These are phyloP conservation scores for Teunomyces barrocoloradensis DNA, from an alignment of 805 yeast species.

Conservation along the genomic window DNA sequence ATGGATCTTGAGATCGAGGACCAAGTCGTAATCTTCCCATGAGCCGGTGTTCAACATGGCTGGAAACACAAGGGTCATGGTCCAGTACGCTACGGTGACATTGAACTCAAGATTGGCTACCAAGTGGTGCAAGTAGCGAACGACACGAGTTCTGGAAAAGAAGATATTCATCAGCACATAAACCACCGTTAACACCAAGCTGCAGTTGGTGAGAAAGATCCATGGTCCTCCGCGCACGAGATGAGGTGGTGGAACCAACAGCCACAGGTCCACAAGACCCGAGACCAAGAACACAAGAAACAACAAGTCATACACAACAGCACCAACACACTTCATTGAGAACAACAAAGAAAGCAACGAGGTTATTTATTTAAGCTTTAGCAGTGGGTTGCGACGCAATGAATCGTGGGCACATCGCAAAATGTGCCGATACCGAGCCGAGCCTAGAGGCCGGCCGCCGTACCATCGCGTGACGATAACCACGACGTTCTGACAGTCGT, in stretches of 20 bases:
- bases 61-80: slow-evolving; percentile 15
- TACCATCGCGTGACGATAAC: slow-evolving; percentile 80
- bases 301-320: neutral
- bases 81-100: slow-evolving; percentile 24
- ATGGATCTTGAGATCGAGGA: slow-evolving; percentile 23
- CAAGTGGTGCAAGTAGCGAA: slow-evolving; percentile 8
- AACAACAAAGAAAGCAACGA: neutral
- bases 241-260: slow-evolving; percentile 17
- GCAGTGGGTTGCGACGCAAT: slow-evolving; percentile 18
- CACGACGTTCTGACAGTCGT: slow-evolving; percentile 50
- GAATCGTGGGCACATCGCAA: slow-evolving; percentile 55
- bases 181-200: slow-evolving; percentile 10
- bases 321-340: neutral
- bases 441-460: slow-evolving; percentile 74
- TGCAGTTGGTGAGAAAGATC: slow-evolving; percentile 25
- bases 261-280: slow-evolving; percentile 14
- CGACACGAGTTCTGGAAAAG: neutral
- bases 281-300: slow-evolving; percentile 5
- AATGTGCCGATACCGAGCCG: slow-evolving; percentile 68
- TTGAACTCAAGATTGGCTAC: slow-evolving; percentile 20
- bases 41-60: slow-evolving; percentile 12
- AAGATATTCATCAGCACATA: slow-evolving; percentile 6
- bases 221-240: slow-evolving; percentile 20
- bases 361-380: neutral
- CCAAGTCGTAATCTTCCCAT: slow-evolving; percentile 14